These are phyloP conservation scores for Elsinoe necatrix DNA, from an alignment of 2,329 filamentous ascomycete species.

Conservation along the genomic window DNA sequence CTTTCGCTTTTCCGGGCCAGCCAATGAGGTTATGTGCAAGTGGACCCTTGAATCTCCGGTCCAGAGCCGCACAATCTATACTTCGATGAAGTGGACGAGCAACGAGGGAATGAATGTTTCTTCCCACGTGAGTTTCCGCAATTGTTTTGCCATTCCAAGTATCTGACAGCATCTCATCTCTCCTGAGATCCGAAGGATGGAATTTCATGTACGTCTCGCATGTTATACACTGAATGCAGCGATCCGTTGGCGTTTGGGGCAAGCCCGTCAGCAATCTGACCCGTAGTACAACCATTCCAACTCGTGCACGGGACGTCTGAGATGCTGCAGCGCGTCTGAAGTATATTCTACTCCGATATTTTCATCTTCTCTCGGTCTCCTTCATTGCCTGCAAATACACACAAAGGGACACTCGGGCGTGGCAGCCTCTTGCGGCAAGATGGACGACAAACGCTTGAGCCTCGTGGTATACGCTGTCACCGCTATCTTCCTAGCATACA, in stretches of 20 bases:
- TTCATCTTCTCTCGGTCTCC: not conserved
- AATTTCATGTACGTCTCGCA: too few species aligned
- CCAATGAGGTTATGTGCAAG: not conserved
- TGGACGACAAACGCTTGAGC: not conserved
- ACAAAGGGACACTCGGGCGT: too few species aligned
- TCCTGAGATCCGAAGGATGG: too few species aligned
- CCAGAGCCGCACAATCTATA: too few species aligned
- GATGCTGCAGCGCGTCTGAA: not conserved
- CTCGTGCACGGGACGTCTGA: not conserved
- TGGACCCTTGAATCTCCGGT: too few species aligned
- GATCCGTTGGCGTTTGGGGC: not conserved
- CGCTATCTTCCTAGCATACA: not conserved
- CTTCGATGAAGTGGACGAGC: too few species aligned
- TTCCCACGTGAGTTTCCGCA: too few species aligned
- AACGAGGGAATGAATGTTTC: too few species aligned
- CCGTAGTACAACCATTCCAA: not conserved
- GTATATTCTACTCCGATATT: not conserved
- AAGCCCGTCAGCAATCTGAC: constrained; percentile 5
- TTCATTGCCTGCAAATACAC: too few species aligned
- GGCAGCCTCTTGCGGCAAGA: not conserved
- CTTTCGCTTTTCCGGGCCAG: not conserved
- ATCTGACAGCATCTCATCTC: too few species aligned
- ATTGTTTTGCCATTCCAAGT: too few species aligned
- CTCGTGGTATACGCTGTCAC: not conserved
- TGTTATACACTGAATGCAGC: not conserved